Percentiles rank a stretch among this genome's conserved stretches.
Conservation (phyloP, 371 early-diverging fungal species). For the Conidiobolus coronatus region DNA sequence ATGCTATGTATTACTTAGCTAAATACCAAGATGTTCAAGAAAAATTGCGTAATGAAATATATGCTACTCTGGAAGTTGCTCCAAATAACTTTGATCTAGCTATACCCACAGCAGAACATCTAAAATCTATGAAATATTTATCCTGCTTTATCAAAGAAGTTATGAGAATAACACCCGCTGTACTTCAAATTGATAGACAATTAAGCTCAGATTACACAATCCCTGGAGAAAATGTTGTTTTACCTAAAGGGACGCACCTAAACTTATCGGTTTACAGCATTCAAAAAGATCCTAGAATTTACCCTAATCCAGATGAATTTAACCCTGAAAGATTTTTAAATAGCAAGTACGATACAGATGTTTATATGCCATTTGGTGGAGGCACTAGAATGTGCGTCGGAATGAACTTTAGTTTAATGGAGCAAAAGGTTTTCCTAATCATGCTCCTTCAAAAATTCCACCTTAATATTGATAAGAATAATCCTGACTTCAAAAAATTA, state of each 20-base stretch:
- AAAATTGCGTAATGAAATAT: background rate
- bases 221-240: background rate
- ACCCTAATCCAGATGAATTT: background rate
- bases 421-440: conserved; percentile 11
- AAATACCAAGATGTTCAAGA: background rate
- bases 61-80: background rate
- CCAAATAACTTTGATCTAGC: background rate
- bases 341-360: too few species aligned
- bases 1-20: background rate
- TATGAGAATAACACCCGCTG: background rate
- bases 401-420: conserved; percentile 10
- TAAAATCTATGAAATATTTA: background rate
- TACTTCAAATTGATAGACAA: background rate
- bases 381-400: conserved; percentile 15
- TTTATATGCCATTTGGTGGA: background rate
- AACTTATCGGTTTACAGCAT: background rate
- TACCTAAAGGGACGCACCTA: background rate
- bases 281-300: background rate
- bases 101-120: background rate
- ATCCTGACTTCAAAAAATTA: too few species aligned
- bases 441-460: conserved; percentile 7
- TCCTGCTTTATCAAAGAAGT: background rate
- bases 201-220: too few species aligned
- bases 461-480: too few species aligned
- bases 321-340: conserved; percentile 1